These are phyloP conservation scores for Helotiales sp. DNA, from an alignment of 2,329 filamentous ascomycete genomes.

Conservation along the genomic window DNA sequence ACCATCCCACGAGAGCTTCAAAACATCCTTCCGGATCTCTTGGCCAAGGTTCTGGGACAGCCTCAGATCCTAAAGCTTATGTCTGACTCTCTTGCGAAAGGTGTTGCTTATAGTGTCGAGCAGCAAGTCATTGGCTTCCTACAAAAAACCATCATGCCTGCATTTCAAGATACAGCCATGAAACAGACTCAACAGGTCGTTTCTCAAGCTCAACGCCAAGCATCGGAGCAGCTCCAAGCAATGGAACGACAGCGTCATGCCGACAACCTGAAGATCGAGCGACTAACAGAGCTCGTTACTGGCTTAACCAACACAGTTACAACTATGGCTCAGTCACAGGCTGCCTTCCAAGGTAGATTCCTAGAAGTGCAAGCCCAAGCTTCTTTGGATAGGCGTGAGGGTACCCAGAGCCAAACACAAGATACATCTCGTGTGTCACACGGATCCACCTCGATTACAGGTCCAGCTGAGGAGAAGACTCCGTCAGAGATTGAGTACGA, in stretches of 20 bases:
- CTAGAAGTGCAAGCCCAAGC: constrained; percentile 56
- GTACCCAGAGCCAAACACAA: constrained; percentile 10
- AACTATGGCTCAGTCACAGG: constrained; percentile 67
- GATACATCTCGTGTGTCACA: constrained; percentile 19
- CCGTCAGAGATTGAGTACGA: constrained; percentile 56
- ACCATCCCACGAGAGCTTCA: constrained; percentile 65
- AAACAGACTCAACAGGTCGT: constrained; percentile 68
- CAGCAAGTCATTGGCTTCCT: constrained; percentile 64
- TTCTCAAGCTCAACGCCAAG: constrained; percentile 65
- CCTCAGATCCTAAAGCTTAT: constrained; percentile 72
- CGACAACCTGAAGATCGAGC: constrained; percentile 64
- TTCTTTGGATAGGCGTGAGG: constrained; percentile 40
- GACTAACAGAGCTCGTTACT: constrained; percentile 67
- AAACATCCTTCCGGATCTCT: constrained; percentile 63
- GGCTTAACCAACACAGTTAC: constrained; percentile 68
- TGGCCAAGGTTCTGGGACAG: constrained; percentile 69
- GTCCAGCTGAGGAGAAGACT: constrained; percentile 41
- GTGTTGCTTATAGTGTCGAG: constrained; percentile 68
- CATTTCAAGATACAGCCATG: constrained; percentile 63
- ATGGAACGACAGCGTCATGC: constrained; percentile 33
- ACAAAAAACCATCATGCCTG: constrained; percentile 63
- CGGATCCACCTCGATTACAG: constrained; percentile 19
- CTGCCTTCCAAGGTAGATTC: constrained; percentile 66
- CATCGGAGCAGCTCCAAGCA: constrained; percentile 32
- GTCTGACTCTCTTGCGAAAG: constrained; percentile 68